phyloP scores from a whole-genome alignment of 148 eudicot species.

The Chenopodium berlandieri region DNA sequence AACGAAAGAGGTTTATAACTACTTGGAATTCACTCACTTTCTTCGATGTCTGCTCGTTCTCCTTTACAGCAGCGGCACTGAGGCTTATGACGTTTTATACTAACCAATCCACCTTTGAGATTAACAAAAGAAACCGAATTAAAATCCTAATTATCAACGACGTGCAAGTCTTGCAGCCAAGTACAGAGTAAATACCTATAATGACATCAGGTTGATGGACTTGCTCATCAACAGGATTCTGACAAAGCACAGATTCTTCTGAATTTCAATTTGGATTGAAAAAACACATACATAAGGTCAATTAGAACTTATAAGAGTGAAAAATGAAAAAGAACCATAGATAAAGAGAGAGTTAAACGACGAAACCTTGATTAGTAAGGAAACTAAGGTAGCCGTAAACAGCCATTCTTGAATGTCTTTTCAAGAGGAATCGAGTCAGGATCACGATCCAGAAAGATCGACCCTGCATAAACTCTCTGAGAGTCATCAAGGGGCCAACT shows the following conservation, averaged over 20 bases:
- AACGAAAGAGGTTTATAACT: too few relatives aligned
- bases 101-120: neutral
- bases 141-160: too few relatives aligned
- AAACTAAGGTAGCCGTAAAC: neutral
- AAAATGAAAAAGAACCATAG: neutral
- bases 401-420: conserved; percentile 1
- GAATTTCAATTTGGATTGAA: neutral
- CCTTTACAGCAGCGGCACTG: neutral
- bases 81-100: neutral
- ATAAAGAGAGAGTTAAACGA: neutral
- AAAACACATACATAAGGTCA: neutral
- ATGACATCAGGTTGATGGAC: neutral
- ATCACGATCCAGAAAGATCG: neutral
- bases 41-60: neutral
- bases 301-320: neutral
- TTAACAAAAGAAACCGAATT: neutral
- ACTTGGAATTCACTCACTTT: neutral
- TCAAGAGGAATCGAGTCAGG: neutral
- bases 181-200: neutral
- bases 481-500: conserved; percentile 1
- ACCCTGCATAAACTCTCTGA: neutral
- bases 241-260: neutral
- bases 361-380: neutral
- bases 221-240: neutral
- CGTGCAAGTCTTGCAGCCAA: neutral